Evolutionary conservation across 345 rosid genomes (phyloP), one percentile per base, ranked within the genome.

Genomic region (Cardamine resedifolia): DNA sequence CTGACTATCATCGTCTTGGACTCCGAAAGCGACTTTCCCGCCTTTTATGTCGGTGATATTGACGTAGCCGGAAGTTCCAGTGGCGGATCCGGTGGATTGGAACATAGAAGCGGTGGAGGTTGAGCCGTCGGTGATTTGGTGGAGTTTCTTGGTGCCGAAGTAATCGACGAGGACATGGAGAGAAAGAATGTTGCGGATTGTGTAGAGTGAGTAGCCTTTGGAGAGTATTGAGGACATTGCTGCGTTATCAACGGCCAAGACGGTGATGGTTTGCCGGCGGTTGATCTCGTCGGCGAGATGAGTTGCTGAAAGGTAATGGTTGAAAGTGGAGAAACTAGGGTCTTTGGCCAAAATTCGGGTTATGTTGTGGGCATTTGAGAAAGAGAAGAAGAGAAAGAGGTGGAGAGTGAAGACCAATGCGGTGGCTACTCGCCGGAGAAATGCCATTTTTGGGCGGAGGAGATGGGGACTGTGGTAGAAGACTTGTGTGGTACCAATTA

Each of bases 111-210:
- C 82, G 28, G 93, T 81, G 55, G 88, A 70, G 10, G 96, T 79
- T 1, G 90, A 73, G 48, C 96, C 90, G 55, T 81, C 75, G 9
- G 85, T 84, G 71, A 95, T 85, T 76, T 88, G 97, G 84, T 91
- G 97, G 36, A 95, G 91, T 76, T 95, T 95, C 82, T 83, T 91
- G 80, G 96, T 45, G 20, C 97, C 98, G 63, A 83, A 95, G 87
- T 91, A 95, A 78, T 95, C 97, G 16, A 88, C 85, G 10, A 95
- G 84, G 70, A 95, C 89, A 58, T 95, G 99, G 66, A 88, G 89
- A 45, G 99, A 90, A 48, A 95, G 90, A 36, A 95, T 77, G 81
- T 91, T 91, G 68, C 84, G 89, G 72, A 95, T 53, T 14, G 96
- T 87, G 84, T 80, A 80, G 48, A 90, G 66, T 4, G 97, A 82